Evolutionary conservation across 23 red algal species (phyloP).

Genomic region (Gracilariopsis chorda): DNA sequence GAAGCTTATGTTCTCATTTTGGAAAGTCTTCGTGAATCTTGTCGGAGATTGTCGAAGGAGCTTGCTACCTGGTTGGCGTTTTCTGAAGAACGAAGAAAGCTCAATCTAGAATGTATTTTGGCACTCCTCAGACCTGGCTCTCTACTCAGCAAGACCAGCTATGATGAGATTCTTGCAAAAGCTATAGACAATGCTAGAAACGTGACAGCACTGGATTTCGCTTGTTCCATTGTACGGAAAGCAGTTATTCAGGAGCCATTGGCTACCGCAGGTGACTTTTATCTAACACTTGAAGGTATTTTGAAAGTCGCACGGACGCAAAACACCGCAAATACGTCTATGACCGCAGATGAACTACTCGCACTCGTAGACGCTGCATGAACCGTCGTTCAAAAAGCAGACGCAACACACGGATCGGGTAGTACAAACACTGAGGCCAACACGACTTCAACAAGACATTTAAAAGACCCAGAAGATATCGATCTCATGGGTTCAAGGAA

Average conservation of each 20-base stretch:
- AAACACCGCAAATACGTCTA: not conserved
- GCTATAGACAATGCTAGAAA: constrained; percentile 79
- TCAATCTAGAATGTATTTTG: constrained; percentile 59
- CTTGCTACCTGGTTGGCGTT: constrained; percentile 83
- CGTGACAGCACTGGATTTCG: constrained; percentile 69
- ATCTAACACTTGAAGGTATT: constrained; percentile 66
- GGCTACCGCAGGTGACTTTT: constrained; percentile 74
- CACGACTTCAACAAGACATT: not conserved
- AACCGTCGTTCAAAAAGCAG: constrained; percentile 20
- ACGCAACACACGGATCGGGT: not conserved
- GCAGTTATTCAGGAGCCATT: constrained; percentile 69
- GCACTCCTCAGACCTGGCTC: constrained; percentile 48
- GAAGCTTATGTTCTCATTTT: constrained; percentile 84
- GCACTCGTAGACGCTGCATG: constrained; percentile 48
- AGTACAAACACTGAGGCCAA: not conserved
- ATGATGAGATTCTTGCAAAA: constrained; percentile 74
- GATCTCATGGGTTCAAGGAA: constrained; percentile 33
- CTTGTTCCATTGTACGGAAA: constrained; percentile 61
- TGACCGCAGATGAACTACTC: constrained; percentile 47
- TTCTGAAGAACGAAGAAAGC: constrained; percentile 61
- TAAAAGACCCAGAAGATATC: not conserved
- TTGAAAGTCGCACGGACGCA: constrained; percentile 49
- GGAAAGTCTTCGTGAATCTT: constrained; percentile 62
- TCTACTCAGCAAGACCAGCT: constrained; percentile 65
- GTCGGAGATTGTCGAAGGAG: constrained; percentile 68